A percentile compares a stretch with the other conserved stretches of the same genome.
Evolutionary conservation across 78 protist genomes (phyloP).

Genomic region (Dictyostelium purpureum): DNA sequence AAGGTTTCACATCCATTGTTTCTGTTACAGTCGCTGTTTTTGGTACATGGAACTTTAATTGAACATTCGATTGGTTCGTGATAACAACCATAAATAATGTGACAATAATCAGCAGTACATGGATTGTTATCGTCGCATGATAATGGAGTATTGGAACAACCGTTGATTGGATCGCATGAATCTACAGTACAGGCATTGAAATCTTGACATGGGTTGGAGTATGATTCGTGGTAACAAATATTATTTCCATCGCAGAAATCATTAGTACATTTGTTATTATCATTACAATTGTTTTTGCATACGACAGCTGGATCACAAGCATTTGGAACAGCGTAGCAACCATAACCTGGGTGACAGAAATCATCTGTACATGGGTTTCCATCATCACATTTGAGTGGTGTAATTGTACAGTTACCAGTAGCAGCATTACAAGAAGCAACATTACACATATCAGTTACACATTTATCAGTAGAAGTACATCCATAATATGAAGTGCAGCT

Average conservation of each 20-base stretch:
- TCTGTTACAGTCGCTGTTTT: not conserved
- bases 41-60: slow-evolving; percentile 5
- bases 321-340: slow-evolving; percentile 6
- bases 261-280: not conserved
- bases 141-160: not conserved
- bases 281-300: not conserved
- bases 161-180: not conserved
- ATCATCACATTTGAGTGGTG: not conserved
- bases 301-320: slow-evolving; percentile 10
- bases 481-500: not conserved
- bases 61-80: slow-evolving; percentile 22
- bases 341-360: slow-evolving; percentile 13
- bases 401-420: not conserved
- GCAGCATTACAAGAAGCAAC: not conserved
- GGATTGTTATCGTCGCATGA: not conserved
- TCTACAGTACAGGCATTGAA: not conserved
- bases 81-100: not conserved
- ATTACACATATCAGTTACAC: not conserved
- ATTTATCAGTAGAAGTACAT: not conserved
- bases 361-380: slow-evolving; percentile 16
- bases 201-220: not conserved
- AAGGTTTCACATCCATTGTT: slow-evolving; percentile 2
- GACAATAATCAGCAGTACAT: slow-evolving; percentile 2
- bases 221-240: not conserved
- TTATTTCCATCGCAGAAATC: slow-evolving; percentile 3